phyloP scores from a whole-genome alignment of 2,329 filamentous ascomycete species.

The Venturia nashicola region DNA sequence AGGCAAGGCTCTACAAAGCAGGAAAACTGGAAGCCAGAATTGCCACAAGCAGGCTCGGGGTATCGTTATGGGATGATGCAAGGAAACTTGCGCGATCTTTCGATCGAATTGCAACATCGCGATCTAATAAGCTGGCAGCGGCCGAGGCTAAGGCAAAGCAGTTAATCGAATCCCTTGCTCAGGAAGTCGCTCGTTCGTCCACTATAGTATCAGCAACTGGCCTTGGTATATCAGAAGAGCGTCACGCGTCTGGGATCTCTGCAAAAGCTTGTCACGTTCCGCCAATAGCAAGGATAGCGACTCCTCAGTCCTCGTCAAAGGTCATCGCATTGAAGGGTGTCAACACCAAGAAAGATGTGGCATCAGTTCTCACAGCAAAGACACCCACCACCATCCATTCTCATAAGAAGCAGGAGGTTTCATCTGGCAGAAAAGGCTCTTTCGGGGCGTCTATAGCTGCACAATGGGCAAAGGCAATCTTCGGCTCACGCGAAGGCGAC shows the following conservation, averaged over 20 bases:
- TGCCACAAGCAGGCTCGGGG: neutral
- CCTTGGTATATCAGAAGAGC: neutral
- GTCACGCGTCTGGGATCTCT: neutral
- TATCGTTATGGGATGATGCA: neutral
- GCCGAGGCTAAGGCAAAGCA: neutral
- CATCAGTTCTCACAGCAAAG: neutral
- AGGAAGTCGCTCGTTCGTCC: neutral
- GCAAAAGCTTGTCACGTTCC: neutral
- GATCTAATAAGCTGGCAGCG: neutral
- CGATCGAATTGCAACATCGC: neutral
- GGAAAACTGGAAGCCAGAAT: neutral
- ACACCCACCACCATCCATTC: neutral
- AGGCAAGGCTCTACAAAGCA: neutral
- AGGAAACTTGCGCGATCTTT: neutral
- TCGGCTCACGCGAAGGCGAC: neutral
- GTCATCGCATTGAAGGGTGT: neutral
- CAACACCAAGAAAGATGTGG: neutral
- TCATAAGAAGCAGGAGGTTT: too few relatives aligned
- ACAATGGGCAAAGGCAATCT: neutral
- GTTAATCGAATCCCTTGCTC: neutral
- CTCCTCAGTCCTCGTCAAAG: neutral
- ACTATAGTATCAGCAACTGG: neutral
- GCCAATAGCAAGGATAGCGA: neutral
- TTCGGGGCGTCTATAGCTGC: neutral
- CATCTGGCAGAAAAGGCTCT: neutral